Evolutionary conservation across 2,329 filamentous ascomycete species (phyloP).

Genomic region (Zymoseptoria ardabiliae): DNA sequence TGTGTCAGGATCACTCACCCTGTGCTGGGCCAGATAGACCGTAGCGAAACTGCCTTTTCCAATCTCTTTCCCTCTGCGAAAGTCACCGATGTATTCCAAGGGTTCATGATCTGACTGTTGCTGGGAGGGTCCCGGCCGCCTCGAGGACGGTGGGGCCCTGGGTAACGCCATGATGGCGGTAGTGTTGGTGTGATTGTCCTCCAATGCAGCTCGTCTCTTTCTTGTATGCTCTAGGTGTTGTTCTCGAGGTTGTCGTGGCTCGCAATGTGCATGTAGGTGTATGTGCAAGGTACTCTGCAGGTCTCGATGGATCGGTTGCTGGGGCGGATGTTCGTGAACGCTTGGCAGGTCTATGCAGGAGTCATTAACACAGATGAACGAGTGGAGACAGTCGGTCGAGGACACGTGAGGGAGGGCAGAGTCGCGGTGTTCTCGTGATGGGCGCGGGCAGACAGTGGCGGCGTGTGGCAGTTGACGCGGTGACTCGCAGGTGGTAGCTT

Average conservation of each 20-base stretch:
- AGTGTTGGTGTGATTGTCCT: neutral
- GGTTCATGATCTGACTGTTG: slow-evolving; percentile 27
- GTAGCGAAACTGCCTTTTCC: slow-evolving; percentile 97
- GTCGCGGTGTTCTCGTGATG: slow-evolving; percentile 5
- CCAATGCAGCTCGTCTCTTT: slow-evolving; percentile 6
- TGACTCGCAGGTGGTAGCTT: slow-evolving; percentile 5
- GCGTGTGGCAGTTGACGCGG: slow-evolving; percentile 3
- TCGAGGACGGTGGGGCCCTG: slow-evolving; percentile 23
- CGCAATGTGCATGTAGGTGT: slow-evolving; percentile 11
- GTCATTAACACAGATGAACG: slow-evolving; percentile 2
- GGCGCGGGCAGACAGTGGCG: neutral
- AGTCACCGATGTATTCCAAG: slow-evolving; percentile 58
- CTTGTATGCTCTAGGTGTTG: slow-evolving; percentile 8
- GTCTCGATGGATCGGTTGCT: neutral
- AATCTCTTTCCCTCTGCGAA: slow-evolving; percentile 79
- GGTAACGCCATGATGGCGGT: slow-evolving; percentile 25
- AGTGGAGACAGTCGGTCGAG: slow-evolving; percentile 1
- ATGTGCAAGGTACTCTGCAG: neutral
- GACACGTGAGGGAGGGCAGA: slow-evolving; percentile 1
- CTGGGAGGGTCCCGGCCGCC: slow-evolving; percentile 24
- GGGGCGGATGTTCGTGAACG: slow-evolving; percentile 1
- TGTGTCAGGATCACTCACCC: slow-evolving; percentile 17
- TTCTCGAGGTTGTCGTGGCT: slow-evolving; percentile 6
- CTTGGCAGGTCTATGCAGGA: slow-evolving; percentile 8
- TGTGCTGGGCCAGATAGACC: slow-evolving; percentile 56